Base-by-base conservation (phyloP, 495 filamentous ascomycete genomes). In the Tuber indicum region DNA sequence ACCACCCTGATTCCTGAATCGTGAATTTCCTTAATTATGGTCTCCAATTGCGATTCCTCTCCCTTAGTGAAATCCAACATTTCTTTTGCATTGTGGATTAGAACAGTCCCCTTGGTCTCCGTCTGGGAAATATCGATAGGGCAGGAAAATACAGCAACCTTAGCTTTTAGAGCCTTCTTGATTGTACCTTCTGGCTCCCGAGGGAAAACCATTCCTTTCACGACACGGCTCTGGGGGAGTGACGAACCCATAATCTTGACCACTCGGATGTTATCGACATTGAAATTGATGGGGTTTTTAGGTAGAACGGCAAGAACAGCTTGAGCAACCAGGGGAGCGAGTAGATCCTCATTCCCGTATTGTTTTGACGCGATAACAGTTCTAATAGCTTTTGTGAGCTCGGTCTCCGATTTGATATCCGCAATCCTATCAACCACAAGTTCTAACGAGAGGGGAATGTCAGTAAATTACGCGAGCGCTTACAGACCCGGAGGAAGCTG, bases 211-310 rank as follows among this genome's bases (percentile, higher is more conserved):
- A 99, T 99, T 81, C 96, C 96, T 88, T 92, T 97, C 49, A 99
- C 92, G 39, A 99, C 96, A 77, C 90, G 90, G 83, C 92, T 96
- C 85, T 98, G 94, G 83, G 93, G 92, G 83, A 98, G 87, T 84
- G 91, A 93, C 76, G 96, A 96, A 79, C 96, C 96, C 96, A 99
- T 98, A 81, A 99, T 98, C 88, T 99, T 99, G 76, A 99, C 96
- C 76, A 99, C 96, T 72, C 96, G 93, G 79, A 99, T 91, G 84
- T 98, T 99, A 87, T 99, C 96, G 80, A 99, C 96, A 86, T 98
- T 99, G 88, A 99, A 99, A 87, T 98, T 97, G 84, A 87, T 84
- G n/a, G 96, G 92, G 87, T 98, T 96, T 87, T 97, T 98, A 77
- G 96, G 96, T 71, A 98, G 89, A 6, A 99, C 96, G 72, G 93